Percentiles rank a stretch among this genome's conserved stretches.
phyloP scores from a whole-genome alignment of 2,329 filamentous ascomycete genomes.

The Huntiella bhutanensis region DNA sequence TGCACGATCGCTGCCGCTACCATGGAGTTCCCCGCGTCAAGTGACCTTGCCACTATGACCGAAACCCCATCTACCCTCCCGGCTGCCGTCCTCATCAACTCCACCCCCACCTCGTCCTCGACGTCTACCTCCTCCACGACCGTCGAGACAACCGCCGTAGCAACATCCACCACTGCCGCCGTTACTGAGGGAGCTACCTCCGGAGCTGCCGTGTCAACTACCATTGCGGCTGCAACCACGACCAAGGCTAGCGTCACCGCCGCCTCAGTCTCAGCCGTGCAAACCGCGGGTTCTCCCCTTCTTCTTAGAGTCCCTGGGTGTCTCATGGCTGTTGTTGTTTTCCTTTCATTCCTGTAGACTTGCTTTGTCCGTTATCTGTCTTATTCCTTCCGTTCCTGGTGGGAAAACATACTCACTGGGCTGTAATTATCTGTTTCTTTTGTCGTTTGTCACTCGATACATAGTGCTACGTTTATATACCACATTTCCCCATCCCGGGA shows the following conservation, averaged over 20 bases:
- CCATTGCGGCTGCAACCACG: background rate
- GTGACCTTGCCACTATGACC: constrained; percentile 1
- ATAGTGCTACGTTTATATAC: background rate
- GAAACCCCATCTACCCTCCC: background rate
- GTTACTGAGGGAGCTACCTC: background rate
- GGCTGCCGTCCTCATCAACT: background rate
- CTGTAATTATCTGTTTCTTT: background rate
- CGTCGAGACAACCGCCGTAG: background rate
- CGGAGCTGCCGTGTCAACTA: background rate
- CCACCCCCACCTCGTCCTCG: background rate
- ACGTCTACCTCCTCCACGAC: background rate
- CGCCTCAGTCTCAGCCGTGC: background rate
- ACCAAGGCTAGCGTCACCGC: background rate
- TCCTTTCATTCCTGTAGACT: background rate
- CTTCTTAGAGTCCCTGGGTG: background rate
- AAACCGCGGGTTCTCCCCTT: background rate
- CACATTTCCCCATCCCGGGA: no score
- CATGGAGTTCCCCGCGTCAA: background rate
- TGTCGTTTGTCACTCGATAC: background rate
- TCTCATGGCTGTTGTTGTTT: background rate
- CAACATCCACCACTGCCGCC: background rate
- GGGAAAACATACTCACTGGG: no score
- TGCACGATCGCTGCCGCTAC: constrained; percentile 2
- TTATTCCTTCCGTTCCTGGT: no score
- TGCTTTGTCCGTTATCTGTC: no score